Conservation (phyloP, 805 yeast genomes). For the Saturnispora zaruensis region DNA sequence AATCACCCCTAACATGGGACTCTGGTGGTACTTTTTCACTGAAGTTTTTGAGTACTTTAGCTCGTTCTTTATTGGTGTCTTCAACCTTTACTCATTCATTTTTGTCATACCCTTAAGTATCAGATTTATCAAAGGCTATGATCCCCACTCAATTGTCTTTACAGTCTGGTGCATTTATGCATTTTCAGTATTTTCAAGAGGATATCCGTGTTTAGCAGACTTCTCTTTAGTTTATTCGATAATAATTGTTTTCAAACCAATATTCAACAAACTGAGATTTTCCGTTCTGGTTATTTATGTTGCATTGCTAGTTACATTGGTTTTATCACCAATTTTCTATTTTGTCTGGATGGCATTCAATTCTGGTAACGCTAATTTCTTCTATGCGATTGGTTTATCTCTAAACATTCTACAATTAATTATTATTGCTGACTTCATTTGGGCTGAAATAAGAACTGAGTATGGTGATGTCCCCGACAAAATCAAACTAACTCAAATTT, state of each 20-base stretch:
- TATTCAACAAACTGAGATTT: slow-evolving; percentile 23
- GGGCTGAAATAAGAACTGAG: slow-evolving; percentile 71
- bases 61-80: slow-evolving; percentile 73
- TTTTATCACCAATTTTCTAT: slow-evolving; percentile 81
- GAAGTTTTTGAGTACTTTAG: slow-evolving; percentile 90
- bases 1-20: slow-evolving; percentile 81
- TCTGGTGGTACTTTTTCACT: slow-evolving; percentile 98
- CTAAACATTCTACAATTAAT: slow-evolving; percentile 64
- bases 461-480: slow-evolving; percentile 28
- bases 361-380: slow-evolving; percentile 93
- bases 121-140: slow-evolving; percentile 36
- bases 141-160: slow-evolving; percentile 21
- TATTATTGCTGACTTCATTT: slow-evolving; percentile 64
- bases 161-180: slow-evolving; percentile 34
- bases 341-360: slow-evolving; percentile 92
- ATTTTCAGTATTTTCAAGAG: slow-evolving; percentile 53
- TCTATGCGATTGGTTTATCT: slow-evolving; percentile 84
- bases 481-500: slow-evolving; percentile 39
- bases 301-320: slow-evolving; percentile 28
- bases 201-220: slow-evolving; percentile 84
- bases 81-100: slow-evolving; percentile 62
- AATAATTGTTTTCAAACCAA: slow-evolving; percentile 24
- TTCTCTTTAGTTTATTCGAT: slow-evolving; percentile 35
- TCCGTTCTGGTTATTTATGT: slow-evolving; percentile 24
- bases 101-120: slow-evolving; percentile 69